Conservation (phyloP, 306 rosid species). For the Trichosanthes cucumerina region DNA sequence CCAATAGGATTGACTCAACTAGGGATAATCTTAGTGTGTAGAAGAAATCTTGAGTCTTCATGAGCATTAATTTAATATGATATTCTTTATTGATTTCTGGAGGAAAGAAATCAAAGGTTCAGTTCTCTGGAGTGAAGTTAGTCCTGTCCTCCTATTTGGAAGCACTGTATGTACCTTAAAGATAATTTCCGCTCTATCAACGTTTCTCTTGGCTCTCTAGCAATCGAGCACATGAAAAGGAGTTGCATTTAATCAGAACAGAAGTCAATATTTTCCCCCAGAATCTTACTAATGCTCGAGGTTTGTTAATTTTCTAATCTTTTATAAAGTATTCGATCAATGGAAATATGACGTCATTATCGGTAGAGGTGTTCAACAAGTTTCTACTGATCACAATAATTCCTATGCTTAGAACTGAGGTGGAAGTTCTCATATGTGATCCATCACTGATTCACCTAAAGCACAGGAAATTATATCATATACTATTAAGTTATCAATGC, state of each 20-base stretch:
- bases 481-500: not conserved
- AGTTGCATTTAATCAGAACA: not conserved
- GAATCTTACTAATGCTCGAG: not conserved
- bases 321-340: not conserved
- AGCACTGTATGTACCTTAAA: not conserved
- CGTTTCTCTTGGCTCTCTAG: not conserved
- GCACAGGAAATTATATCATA: not conserved
- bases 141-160: not conserved
- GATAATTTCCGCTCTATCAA: not conserved
- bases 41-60: slow-evolving; percentile 25
- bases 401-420: not conserved
- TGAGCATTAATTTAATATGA: slow-evolving; percentile 9
- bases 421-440: not conserved
- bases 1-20: not conserved
- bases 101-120: not conserved
- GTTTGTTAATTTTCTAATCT: not conserved
- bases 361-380: not conserved
- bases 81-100: not conserved
- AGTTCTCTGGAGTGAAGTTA: not conserved
- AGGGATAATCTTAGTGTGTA: slow-evolving; percentile 31
- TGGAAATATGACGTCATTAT: not conserved
- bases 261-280: not conserved
- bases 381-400: not conserved
- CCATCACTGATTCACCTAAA: not conserved
- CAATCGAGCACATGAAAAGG: not conserved